phyloP scores from a whole-genome alignment of 306 rosid genomes.

The Elaeagnus macrophylla region DNA sequence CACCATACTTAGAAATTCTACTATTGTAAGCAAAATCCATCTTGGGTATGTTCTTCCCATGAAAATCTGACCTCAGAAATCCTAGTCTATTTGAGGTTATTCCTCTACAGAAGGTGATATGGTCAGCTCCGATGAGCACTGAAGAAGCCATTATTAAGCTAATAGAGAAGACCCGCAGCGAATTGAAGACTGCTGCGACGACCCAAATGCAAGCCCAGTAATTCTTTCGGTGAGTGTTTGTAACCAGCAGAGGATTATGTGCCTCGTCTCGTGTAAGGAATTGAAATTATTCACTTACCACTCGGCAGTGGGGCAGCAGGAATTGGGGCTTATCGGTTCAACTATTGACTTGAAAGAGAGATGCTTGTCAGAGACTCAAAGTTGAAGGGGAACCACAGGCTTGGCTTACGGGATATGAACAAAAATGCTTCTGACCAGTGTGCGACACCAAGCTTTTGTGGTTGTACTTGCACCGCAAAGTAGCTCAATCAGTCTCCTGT shows the following conservation, averaged over 20 bases:
- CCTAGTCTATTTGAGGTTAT: slow-evolving; percentile 41
- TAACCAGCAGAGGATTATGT: not conserved
- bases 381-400: slow-evolving; percentile 13
- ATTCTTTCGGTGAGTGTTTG: not conserved
- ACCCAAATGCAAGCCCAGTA: not conserved
- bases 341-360: not conserved
- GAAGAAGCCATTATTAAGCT: slow-evolving; percentile 51
- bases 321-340: slow-evolving; percentile 9
- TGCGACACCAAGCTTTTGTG: not conserved
- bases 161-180: slow-evolving; percentile 1
- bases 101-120: slow-evolving; percentile 31
- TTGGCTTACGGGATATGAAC: not conserved
- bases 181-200: slow-evolving; percentile 11
- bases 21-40: slow-evolving; percentile 22
- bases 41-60: slow-evolving; percentile 32
- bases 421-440: not conserved
- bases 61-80: slow-evolving; percentile 39
- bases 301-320: slow-evolving; percentile 1
- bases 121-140: slow-evolving; percentile 62
- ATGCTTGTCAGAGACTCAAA: not conserved
- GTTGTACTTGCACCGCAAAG: too few species aligned
- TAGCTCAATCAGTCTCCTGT: too few species aligned
- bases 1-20: slow-evolving; percentile 28
- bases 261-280: not conserved
- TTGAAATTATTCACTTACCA: slow-evolving; percentile 1